phyloP scores from a whole-genome alignment of 805 yeast genomes.

The Starmera amethionina region DNA sequence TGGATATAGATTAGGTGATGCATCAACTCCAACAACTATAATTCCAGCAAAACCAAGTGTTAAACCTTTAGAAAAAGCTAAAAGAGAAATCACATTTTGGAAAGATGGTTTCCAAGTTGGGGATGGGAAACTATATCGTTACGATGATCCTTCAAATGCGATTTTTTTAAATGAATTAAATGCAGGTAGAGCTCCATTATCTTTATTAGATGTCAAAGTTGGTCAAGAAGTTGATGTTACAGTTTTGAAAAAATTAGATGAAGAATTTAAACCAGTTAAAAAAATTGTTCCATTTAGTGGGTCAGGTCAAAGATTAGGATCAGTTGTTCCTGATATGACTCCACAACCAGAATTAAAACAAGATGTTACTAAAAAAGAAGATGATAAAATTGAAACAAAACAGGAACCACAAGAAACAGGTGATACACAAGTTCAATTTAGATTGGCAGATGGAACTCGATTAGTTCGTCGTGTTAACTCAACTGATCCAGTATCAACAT shows the following conservation, averaged over 20 bases:
- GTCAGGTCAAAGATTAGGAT: conserved; percentile 76
- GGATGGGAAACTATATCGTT: conserved; percentile 76
- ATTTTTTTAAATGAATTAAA: conserved; percentile 70
- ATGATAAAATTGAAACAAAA: conserved; percentile 13
- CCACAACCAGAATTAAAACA: conserved; percentile 10
- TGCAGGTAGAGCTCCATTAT: conserved; percentile 85
- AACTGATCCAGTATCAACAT: conserved; percentile 49
- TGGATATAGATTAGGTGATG: conserved; percentile 32
- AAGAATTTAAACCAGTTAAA: conserved; percentile 69
- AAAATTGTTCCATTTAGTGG: conserved; percentile 65
- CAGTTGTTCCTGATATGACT: conserved; percentile 63
- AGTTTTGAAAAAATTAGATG: conserved; percentile 73
- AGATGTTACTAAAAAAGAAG: conserved; percentile 2
- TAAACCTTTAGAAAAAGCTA: conserved; percentile 38
- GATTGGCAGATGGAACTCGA: conserved; percentile 76
- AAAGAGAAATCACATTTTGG: conserved; percentile 89
- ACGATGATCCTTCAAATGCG: conserved; percentile 88
- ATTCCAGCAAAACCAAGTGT: conserved; percentile 26
- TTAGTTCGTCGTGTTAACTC: conserved; percentile 55
- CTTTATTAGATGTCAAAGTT: conserved; percentile 68
- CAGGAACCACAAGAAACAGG: conserved; percentile 31
- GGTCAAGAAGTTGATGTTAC: conserved; percentile 93
- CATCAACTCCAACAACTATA: conserved; percentile 21
- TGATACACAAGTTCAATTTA: conserved; percentile 68
- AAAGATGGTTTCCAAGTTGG: conserved; percentile 93